Evolutionary conservation across 768 basidiomycete species (phyloP), one percentile per base, ranked within the genome.

Genomic region (Dendrothele bispora): DNA sequence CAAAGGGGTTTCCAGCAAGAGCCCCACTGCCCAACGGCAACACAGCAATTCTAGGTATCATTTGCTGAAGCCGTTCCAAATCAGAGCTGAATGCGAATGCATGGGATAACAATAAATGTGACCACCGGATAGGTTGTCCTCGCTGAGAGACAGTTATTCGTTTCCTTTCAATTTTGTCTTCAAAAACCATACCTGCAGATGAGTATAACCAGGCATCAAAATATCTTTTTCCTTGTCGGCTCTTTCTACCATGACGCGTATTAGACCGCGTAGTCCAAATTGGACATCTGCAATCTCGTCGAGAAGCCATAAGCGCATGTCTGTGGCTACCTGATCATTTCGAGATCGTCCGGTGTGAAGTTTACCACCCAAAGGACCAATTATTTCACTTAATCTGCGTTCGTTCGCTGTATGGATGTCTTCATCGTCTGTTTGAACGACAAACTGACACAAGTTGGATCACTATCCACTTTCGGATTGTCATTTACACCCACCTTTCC

Each of bases 331-430:
- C 65, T 99, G 97, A 63, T 99, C 97, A 66, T 99, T 99, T 45
- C 97, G 81, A 42, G 93, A 95, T 50, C 97, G 83, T 24, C 97
- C 97, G 0, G 97, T 99, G 63, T 99, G 97, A 35, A 99, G 75
- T 67, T 98, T 99, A 3, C 97, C 97, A 5, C 91, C 94, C 14
- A 92, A 80, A 12, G 89, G 75, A 0, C 97, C 97, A 45, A 98
- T 91, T 44, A 99, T 69, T 70, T 99, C 95, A 53, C 85, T 90
- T 55, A 99, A 68, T 34, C 97, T 82, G 39, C 97, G 84, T 64
- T 99, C 97, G 60, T 98, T 99, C 45, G 97, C 97, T 11, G 97
- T 99, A 65, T 98, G 95, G 50, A 99, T 98, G 61, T 99, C 97
- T 61, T 99, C 97, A 58, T 99, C 97, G 56, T 95, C 93, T n/a